Evolutionary conservation across 805 yeast genomes (phyloP).

Genomic region (Metschnikowia corniflorae): DNA sequence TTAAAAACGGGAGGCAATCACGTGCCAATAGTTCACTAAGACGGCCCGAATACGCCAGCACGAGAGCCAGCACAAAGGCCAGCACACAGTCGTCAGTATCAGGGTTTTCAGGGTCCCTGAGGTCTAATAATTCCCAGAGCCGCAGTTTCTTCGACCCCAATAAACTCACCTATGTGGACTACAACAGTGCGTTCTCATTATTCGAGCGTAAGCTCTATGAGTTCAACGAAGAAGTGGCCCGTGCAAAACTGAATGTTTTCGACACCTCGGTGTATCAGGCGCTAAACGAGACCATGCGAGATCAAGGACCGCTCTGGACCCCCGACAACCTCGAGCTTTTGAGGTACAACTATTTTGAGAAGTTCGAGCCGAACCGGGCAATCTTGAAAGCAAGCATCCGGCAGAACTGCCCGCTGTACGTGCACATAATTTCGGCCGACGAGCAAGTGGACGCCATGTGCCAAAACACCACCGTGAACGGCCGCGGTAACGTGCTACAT

Average conservation of each 20-base stretch:
- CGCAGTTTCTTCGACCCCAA: slow-evolving; percentile 7
- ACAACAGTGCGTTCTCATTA: slow-evolving; percentile 1
- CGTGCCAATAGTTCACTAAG: too few species aligned
- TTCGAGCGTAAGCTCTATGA: slow-evolving; percentile 10
- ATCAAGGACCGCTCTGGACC: slow-evolving; percentile 3
- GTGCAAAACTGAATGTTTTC: slow-evolving; percentile 1
- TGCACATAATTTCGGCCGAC: slow-evolving; percentile 7
- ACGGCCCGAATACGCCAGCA: too few species aligned
- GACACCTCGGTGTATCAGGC: neutral
- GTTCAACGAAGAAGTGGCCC: slow-evolving; percentile 5
- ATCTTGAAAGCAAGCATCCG: neutral
- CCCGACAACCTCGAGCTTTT: slow-evolving; percentile 5
- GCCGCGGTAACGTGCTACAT: neutral
- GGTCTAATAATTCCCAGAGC: too few species aligned
- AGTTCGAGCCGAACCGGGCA: slow-evolving; percentile 6
- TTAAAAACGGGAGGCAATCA: too few species aligned
- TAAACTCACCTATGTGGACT: slow-evolving; percentile 9
- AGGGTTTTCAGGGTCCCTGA: too few species aligned
- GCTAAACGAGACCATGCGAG: slow-evolving; percentile 6
- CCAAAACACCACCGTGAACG: neutral
- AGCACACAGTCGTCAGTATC: too few species aligned
- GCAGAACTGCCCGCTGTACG: slow-evolving; percentile 2
- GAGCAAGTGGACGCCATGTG: slow-evolving; percentile 3
- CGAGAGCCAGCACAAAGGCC: too few species aligned
- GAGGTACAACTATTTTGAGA: slow-evolving; percentile 12